Percentiles rank a stretch among this genome's conserved stretches.
These are phyloP conservation scores for Dispira parvispora DNA, from an alignment of 192 early-diverging fungal species.

Conservation along the genomic window DNA sequence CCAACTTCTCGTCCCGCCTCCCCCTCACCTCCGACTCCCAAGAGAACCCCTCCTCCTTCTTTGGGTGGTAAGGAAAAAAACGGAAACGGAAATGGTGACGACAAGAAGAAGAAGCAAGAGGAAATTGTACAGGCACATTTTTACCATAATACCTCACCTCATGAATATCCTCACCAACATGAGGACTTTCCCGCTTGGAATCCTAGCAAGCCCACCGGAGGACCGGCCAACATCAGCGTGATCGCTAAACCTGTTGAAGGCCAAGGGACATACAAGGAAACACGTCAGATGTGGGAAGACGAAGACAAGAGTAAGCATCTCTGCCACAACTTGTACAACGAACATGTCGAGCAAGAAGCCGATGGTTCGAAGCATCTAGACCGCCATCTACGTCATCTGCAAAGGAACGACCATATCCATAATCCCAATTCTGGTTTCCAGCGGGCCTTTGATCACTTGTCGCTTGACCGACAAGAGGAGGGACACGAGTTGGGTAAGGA, in stretches of 20 bases:
- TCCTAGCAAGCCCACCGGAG: not conserved
- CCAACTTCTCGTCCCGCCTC: slow-evolving; percentile 21
- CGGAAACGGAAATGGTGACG: slow-evolving; percentile 12
- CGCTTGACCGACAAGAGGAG: slow-evolving; percentile 28
- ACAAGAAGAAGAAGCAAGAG: slow-evolving; percentile 13
- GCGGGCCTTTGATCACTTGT: slow-evolving; percentile 30
- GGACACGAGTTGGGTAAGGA: slow-evolving; percentile 27
- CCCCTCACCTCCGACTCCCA: slow-evolving; percentile 10
- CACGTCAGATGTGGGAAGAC: slow-evolving; percentile 30
- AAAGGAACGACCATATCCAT: slow-evolving; percentile 30
- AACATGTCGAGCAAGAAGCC: slow-evolving; percentile 30
- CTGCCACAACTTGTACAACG: slow-evolving; percentile 34
- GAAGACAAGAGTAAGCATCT: slow-evolving; percentile 33
- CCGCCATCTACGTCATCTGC: slow-evolving; percentile 27
- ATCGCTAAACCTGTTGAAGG: slow-evolving; percentile 31
- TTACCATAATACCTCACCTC: slow-evolving; percentile 1
- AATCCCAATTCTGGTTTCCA: slow-evolving; percentile 26
- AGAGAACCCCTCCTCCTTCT: not conserved
- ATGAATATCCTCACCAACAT: slow-evolving; percentile 1
- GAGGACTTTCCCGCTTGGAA: not conserved
- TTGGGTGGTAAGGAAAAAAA: slow-evolving; percentile 15
- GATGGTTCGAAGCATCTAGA: slow-evolving; percentile 21
- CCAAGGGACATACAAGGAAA: slow-evolving; percentile 34
- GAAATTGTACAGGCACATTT: slow-evolving; percentile 13
- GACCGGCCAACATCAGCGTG: slow-evolving; percentile 13